Evolutionary conservation across 2,329 filamentous ascomycete genomes (phyloP).

Genomic region (Pseudonectria foliicola): DNA sequence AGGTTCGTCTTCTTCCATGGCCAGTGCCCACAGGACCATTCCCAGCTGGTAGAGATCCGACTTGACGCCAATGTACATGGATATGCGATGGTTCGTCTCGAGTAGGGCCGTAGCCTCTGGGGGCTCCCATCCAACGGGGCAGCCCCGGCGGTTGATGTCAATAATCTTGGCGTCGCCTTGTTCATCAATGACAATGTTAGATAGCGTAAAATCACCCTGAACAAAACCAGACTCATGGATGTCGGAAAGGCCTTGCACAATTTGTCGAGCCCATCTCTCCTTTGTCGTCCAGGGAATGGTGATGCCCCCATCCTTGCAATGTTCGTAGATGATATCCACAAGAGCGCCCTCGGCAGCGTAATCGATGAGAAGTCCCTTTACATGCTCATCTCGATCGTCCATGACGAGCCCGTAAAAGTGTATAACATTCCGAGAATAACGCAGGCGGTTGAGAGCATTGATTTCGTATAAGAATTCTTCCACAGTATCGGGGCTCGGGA

Average conservation of each 20-base stretch:
- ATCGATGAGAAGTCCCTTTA: slow-evolving; percentile 85
- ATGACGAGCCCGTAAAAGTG: slow-evolving; percentile 82
- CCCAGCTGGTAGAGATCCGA: slow-evolving; percentile 93
- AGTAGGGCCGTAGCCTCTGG: slow-evolving; percentile 84
- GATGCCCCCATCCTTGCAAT: slow-evolving; percentile 49
- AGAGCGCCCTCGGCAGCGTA: slow-evolving; percentile 82
- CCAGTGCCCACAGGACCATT: slow-evolving; percentile 94
- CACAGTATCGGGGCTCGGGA: slow-evolving; percentile 88
- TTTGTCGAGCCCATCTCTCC: slow-evolving; percentile 85
- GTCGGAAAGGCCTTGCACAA: slow-evolving; percentile 80
- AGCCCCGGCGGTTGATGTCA: slow-evolving; percentile 96
- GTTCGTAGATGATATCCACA: slow-evolving; percentile 85
- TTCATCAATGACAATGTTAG: slow-evolving; percentile 89
- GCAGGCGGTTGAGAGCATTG: slow-evolving; percentile 79
- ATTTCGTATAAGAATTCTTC: slow-evolving; percentile 98
- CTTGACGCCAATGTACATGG: slow-evolving; percentile 97
- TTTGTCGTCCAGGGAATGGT: slow-evolving; percentile 61
- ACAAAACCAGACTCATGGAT: slow-evolving; percentile 96
- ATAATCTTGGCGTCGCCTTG: slow-evolving; percentile 89
- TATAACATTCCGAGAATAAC: slow-evolving; percentile 69
- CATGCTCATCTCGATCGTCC: slow-evolving; percentile 73
- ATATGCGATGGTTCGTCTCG: slow-evolving; percentile 80
- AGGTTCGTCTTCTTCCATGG: slow-evolving; percentile 81
- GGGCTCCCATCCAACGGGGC: slow-evolving; percentile 94
- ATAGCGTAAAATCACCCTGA: slow-evolving; percentile 94